Evolutionary conservation across 495 filamentous ascomycete genomes (phyloP).

Genomic region (Mytilinidion resinicola): DNA sequence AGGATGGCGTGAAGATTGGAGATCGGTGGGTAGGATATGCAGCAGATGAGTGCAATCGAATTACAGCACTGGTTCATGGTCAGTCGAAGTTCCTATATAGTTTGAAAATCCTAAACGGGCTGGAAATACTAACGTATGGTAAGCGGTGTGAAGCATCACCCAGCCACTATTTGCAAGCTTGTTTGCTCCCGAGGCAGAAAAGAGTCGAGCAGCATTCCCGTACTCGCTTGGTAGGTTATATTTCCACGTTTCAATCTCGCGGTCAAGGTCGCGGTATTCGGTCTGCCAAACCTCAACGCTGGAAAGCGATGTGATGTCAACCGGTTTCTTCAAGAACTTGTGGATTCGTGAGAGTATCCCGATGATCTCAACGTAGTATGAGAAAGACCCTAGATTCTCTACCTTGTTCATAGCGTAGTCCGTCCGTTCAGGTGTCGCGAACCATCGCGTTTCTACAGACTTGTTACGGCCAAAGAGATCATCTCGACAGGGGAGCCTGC

Average conservation of each 20-base stretch:
- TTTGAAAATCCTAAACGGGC: background rate
- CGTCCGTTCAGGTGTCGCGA: conserved; percentile 47
- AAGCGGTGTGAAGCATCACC: conserved; percentile 86
- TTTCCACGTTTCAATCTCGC: conserved; percentile 71
- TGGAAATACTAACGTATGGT: conserved; percentile 51
- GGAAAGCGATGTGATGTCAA: conserved; percentile 74
- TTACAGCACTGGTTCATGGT: conserved; percentile 60
- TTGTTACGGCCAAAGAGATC: conserved; percentile 79
- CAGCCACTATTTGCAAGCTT: conserved; percentile 70
- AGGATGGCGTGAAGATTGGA: conserved; percentile 79
- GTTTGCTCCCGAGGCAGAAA: conserved; percentile 53
- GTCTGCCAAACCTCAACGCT: conserved; percentile 86
- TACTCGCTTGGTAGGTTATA: conserved; percentile 75
- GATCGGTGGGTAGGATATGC: conserved; percentile 84
- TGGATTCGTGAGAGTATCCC: conserved; percentile 82
- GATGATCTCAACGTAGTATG: conserved; percentile 78
- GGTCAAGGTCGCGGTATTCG: conserved; percentile 77
- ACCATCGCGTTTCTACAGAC: conserved; percentile 77
- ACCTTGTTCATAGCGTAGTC: conserved; percentile 63
- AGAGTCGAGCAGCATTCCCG: conserved; percentile 68
- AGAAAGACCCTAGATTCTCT: conserved; percentile 79
- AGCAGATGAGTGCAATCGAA: conserved; percentile 84
- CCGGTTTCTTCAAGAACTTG: conserved; percentile 74
- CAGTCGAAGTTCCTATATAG: background rate
- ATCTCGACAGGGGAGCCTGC: conserved; percentile 77